A percentile compares a stretch with the other conserved stretches of the same genome.
Evolutionary conservation across 1,284 basidiomycete species (phyloP).

Genomic region (Rhodotorula sp.): DNA sequence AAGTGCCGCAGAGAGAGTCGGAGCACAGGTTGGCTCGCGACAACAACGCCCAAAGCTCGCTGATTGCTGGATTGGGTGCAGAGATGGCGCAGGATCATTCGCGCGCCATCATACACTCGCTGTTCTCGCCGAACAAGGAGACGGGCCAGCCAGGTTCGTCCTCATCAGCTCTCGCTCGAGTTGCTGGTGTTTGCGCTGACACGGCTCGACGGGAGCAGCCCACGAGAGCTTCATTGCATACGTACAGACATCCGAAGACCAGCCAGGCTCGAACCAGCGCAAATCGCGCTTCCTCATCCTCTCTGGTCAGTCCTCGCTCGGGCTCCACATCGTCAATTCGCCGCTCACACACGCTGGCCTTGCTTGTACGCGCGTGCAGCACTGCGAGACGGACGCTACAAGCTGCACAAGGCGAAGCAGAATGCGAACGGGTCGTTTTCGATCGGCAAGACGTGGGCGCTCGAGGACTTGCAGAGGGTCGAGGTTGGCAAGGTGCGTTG

Average conservation of each 20-base stretch:
- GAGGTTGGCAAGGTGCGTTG: constrained; percentile 67
- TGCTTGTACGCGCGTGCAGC: not conserved
- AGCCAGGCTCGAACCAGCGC: constrained; percentile 51
- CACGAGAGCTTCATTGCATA: constrained; percentile 78
- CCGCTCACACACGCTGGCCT: not conserved
- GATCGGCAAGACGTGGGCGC: constrained; percentile 93
- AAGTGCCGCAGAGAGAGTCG: not conserved
- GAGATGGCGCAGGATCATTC: constrained; percentile 20
- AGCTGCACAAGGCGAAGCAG: constrained; percentile 88
- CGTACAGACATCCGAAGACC: constrained; percentile 80
- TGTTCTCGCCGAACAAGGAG: constrained; percentile 61
- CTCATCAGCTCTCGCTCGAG: not conserved
- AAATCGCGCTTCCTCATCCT: constrained; percentile 44
- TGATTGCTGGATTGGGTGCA: too few relatives aligned
- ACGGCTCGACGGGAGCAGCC: constrained; percentile 45
- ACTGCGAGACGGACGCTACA: constrained; percentile 37
- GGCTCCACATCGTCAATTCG: not conserved
- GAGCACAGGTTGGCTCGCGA: not conserved
- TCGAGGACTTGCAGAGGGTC: constrained; percentile 74
- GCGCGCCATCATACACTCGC: constrained; percentile 66
- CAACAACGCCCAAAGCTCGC: too few relatives aligned
- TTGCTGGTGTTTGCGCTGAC: not conserved
- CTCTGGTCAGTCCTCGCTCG: constrained; percentile 27
- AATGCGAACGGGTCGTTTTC: constrained; percentile 95
- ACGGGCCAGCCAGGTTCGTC: not conserved